Percentiles rank a stretch among this genome's conserved stretches.
These are phyloP conservation scores for Suhomyces bribrorum DNA, from an alignment of 1,139 yeast genomes.

Conservation along the genomic window DNA sequence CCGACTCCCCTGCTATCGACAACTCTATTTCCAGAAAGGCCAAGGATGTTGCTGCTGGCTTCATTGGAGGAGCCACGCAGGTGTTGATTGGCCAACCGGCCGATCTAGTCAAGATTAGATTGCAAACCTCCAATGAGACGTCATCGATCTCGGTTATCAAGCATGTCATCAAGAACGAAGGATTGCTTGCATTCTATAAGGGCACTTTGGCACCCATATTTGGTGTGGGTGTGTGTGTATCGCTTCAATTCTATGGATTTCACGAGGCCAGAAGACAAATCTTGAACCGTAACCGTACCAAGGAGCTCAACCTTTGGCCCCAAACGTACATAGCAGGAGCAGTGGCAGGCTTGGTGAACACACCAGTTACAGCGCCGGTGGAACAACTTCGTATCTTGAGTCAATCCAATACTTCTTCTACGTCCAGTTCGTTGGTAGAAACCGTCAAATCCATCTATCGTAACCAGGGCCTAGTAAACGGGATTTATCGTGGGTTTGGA, in stretches of 20 bases:
- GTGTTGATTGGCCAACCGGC: constrained; percentile 77
- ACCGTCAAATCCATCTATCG: constrained; percentile 46
- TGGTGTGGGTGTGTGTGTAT: constrained; percentile 74
- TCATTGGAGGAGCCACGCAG: constrained; percentile 61
- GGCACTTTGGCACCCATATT: constrained; percentile 49
- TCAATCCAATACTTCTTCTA: constrained; percentile 54
- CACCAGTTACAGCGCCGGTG: constrained; percentile 72
- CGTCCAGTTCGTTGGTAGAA: constrained; percentile 43
- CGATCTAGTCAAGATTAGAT: constrained; percentile 64
- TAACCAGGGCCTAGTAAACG: constrained; percentile 48
- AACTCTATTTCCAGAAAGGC: constrained; percentile 54
- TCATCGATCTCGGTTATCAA: constrained; percentile 52
- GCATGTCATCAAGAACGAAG: constrained; percentile 60
- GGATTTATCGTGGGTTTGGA: constrained; percentile 60
- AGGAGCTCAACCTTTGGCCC: constrained; percentile 51
- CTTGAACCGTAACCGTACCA: constrained; percentile 29
- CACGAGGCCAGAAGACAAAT: constrained; percentile 73
- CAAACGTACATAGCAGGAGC: constrained; percentile 77
- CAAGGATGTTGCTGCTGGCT: constrained; percentile 60
- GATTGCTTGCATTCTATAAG: constrained; percentile 58
- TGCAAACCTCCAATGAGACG: constrained; percentile 49
- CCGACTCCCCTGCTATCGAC: constrained; percentile 35
- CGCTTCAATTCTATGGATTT: constrained; percentile 74
- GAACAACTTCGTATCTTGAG: constrained; percentile 74
- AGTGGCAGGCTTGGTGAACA: constrained; percentile 72